These are phyloP conservation scores for Colletotrichum noveboracense DNA, from an alignment of 2,329 filamentous ascomycete species.

Conservation along the genomic window DNA sequence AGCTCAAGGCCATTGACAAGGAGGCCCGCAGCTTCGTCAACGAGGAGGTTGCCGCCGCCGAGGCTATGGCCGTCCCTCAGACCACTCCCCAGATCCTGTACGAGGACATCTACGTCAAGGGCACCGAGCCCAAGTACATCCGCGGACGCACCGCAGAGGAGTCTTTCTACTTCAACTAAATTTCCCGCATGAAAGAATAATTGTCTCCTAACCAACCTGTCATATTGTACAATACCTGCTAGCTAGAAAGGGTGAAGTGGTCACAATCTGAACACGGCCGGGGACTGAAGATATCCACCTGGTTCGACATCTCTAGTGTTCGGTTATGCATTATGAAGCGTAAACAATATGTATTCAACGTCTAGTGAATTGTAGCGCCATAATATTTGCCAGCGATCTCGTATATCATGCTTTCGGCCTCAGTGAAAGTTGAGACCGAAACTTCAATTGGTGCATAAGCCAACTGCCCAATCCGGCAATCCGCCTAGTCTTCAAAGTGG, in stretches of 20 bases:
- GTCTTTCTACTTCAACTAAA: slow-evolving; percentile 84
- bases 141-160: slow-evolving; percentile 89
- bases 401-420: neutral
- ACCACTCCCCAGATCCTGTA: slow-evolving; percentile 82
- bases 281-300: slow-evolving; percentile 21
- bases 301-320: neutral
- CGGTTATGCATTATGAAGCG: neutral
- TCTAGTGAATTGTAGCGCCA: neutral
- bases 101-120: slow-evolving; percentile 94
- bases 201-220: slow-evolving; percentile 21
- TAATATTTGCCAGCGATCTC: neutral
- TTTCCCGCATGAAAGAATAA: slow-evolving; percentile 12
- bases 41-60: slow-evolving; percentile 86
- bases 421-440: neutral
- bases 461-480: neutral
- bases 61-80: slow-evolving; percentile 85
- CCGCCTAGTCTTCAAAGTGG: neutral
- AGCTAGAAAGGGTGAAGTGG: slow-evolving; percentile 23
- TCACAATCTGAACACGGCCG: slow-evolving; percentile 20
- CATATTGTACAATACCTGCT: slow-evolving; percentile 26
- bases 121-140: slow-evolving; percentile 86
- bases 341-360: neutral
- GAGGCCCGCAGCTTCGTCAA: slow-evolving; percentile 85
- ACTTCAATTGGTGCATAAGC: neutral
- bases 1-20: slow-evolving; percentile 97